Evolutionary conservation across 345 rosid species (phyloP).

Genomic region (Eucalyptus decipiens): DNA sequence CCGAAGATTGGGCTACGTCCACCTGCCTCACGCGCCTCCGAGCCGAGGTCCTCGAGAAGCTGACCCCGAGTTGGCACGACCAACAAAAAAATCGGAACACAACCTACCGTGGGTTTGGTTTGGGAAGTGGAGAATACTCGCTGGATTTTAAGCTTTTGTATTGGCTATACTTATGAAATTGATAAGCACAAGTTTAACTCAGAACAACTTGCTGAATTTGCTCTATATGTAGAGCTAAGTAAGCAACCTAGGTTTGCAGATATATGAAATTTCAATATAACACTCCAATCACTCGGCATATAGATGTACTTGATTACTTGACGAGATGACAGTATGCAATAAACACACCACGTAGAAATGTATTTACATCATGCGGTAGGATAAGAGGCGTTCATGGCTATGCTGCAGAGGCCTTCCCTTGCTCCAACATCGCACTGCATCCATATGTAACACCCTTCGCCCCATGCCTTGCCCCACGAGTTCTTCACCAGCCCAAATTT

Average conservation of each 20-base stretch:
- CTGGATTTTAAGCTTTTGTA: no score
- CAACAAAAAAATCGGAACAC: background rate
- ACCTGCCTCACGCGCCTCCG: background rate
- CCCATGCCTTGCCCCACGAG: background rate
- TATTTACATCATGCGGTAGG: background rate
- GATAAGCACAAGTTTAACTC: no score
- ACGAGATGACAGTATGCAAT: background rate
- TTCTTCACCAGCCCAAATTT: no score
- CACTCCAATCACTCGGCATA: background rate
- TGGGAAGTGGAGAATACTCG: no score
- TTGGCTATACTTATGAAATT: no score
- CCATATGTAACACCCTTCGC: background rate
- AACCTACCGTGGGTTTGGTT: background rate
- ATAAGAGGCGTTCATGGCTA: background rate
- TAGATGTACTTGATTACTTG: background rate
- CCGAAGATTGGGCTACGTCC: background rate
- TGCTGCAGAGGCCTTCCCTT: background rate
- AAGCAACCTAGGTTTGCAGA: background rate
- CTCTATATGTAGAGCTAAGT: background rate
- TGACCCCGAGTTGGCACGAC: background rate
- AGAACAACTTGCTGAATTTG: background rate
- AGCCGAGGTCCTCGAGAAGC: background rate
- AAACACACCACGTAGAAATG: background rate
- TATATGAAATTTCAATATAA: background rate
- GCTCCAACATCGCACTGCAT: background rate